phyloP scores from a whole-genome alignment of 257 asterid genomes.

The Ajuga chamaepitys region DNA sequence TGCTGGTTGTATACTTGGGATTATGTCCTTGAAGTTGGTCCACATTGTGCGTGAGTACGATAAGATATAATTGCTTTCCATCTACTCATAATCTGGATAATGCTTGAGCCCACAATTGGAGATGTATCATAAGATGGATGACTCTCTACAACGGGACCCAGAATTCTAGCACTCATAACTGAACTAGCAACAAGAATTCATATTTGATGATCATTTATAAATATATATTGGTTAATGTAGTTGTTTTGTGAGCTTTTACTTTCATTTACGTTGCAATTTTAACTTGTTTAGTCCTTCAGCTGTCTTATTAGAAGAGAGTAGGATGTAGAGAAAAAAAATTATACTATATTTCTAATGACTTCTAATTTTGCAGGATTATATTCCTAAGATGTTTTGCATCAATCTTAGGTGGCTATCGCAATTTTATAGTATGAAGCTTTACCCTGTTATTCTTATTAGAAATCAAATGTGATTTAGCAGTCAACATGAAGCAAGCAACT shows the following conservation, averaged over 20 bases:
- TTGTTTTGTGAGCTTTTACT: neutral
- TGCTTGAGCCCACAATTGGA: neutral
- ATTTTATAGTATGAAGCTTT: constrained; percentile 69
- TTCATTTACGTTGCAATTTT: too few relatives aligned
- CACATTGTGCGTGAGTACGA: neutral
- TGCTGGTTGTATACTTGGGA: neutral
- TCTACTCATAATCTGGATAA: neutral
- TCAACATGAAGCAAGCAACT: constrained; percentile 22
- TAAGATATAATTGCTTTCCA: neutral
- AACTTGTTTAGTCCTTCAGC: too few relatives aligned
- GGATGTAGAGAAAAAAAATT: constrained; percentile 11
- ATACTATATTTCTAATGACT: neutral
- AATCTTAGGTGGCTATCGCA: constrained; percentile 94
- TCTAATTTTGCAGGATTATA: constrained; percentile 65
- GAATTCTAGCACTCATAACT: neutral
- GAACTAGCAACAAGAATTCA: neutral
- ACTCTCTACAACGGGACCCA: neutral
- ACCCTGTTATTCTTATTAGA: constrained; percentile 25
- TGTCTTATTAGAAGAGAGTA: constrained; percentile 5
- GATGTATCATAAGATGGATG: neutral
- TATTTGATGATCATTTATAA: neutral
- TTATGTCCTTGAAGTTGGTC: neutral
- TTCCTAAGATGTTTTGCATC: constrained; percentile 89
- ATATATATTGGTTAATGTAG: neutral
- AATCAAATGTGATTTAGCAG: constrained; percentile 8